Evolutionary conservation across 1,139 yeast genomes (phyloP), one percentile per base, ranked within the genome.

Genomic region (Petasospora fabianii): DNA sequence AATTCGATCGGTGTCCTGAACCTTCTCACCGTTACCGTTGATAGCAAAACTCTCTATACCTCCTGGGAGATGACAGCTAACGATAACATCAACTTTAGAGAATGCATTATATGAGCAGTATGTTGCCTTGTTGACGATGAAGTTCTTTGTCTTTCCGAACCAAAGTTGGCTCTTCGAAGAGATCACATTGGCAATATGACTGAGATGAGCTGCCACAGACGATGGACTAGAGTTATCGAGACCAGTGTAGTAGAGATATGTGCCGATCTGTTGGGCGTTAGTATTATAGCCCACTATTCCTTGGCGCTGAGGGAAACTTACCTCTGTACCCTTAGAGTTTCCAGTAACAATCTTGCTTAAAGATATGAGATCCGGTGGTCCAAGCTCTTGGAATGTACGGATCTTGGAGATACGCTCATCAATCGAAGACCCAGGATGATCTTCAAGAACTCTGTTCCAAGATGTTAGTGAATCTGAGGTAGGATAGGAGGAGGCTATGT

Each of bases 311-410:
- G n/a, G n/a, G n/a, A n/a, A n/a, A n/a, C n/a, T n/a, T n/a, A n/a
- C n/a, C n/a, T n/a, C n/a, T n/a, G n/a, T n/a, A n/a, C n/a, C n/a
- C n/a, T n/a, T n/a, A n/a, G n/a, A n/a, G n/a, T n/a, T n/a, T n/a
- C 49, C 1, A 56, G 52, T 10, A 59, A 60, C 27, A 9, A 59
- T 59, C 53, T 77, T 80, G 27, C 79, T 64, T 35, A 82, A 54
- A 48, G 85, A 86, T 39, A 95, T 85, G 48, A 92, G 69, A 65
- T 92, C 98, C 9, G 96, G 94, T 0, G 97, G 97, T 2, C 98
- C 99, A 44, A 92, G 58, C 34, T 74, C 76, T 40, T 66, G 69
- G 50, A 75, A 75, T 17, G 70, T 61, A n/a, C 64, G 54, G 33
- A 76, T 58, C 29, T 68, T 62, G 20, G 60, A 54, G 21, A 74